Conservation (phyloP, 208 protist genomes). For the Kentomonas sorsogonicus region DNA sequence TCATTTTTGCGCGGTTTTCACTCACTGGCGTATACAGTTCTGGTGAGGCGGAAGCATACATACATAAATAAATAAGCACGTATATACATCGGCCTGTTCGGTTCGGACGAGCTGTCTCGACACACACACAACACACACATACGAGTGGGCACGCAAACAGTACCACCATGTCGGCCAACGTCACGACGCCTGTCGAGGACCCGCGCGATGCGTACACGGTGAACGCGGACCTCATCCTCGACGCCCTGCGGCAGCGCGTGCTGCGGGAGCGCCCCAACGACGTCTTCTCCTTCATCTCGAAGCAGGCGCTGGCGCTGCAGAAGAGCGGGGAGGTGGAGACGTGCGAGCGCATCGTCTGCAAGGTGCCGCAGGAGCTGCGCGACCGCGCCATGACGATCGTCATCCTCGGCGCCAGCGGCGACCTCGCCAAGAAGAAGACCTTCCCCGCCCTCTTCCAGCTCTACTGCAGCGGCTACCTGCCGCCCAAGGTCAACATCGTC, state of each 20-base stretch:
- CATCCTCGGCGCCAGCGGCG: conserved; percentile 86
- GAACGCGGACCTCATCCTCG: conserved; percentile 62
- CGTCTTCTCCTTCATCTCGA: conserved; percentile 47
- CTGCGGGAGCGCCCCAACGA: conserved; percentile 49
- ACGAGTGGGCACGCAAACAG: too few species aligned
- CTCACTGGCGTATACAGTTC: too few species aligned
- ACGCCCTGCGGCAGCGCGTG: conserved; percentile 45
- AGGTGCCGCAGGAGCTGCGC: conserved; percentile 41
- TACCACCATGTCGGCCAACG: too few species aligned
- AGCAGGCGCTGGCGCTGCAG: conserved; percentile 27
- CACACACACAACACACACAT: too few species aligned
- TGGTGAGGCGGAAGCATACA: too few species aligned
- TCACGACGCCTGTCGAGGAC: too few species aligned
- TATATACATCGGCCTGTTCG: too few species aligned
- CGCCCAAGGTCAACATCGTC: conserved; percentile 63
- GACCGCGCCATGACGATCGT: conserved; percentile 69
- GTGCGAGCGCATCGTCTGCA: conserved; percentile 45
- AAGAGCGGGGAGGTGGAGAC: conserved; percentile 1
- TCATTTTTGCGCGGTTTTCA: too few species aligned
- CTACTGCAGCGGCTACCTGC: conserved; percentile 76
- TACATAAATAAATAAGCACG: too few species aligned
- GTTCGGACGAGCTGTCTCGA: too few species aligned
- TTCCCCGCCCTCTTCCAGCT: conserved; percentile 90
- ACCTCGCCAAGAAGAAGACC: conserved; percentile 91
- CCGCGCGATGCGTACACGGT: conserved; percentile 30